A percentile compares a stretch with the other conserved stretches of the same genome.
Conservation (phyloP, 108 stramenopile genomes). For the Aurantiochytrium sp. region DNA sequence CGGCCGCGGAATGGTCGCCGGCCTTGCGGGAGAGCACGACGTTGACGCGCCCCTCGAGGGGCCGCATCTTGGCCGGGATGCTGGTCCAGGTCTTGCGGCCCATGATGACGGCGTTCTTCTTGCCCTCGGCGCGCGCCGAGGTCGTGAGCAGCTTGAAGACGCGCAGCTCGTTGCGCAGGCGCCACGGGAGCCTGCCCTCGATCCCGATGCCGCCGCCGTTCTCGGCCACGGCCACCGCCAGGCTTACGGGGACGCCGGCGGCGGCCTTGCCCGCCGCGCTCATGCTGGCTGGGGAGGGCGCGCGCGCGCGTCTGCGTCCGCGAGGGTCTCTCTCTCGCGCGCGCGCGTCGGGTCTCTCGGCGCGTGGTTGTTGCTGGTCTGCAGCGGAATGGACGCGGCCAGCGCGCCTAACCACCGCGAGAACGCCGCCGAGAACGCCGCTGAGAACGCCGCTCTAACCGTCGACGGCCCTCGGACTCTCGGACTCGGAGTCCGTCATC, state of each 20-base stretch:
- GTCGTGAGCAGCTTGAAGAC: slow-evolving; percentile 53
- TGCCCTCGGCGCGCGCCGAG: slow-evolving; percentile 30
- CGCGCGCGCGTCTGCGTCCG: too few relatives aligned
- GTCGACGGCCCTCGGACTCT: too few relatives aligned
- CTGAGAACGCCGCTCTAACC: too few relatives aligned
- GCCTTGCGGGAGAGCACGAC: slow-evolving; percentile 73
- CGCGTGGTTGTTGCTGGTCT: too few relatives aligned
- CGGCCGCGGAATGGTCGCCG: not conserved
- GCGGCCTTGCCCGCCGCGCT: not conserved
- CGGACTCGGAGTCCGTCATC: too few relatives aligned
- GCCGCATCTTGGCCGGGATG: slow-evolving; percentile 87
- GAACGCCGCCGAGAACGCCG: too few relatives aligned
- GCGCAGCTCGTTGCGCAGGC: slow-evolving; percentile 9
- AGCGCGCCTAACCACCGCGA: too few relatives aligned
- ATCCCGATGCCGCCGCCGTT: slow-evolving; percentile 49
- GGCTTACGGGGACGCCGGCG: not conserved
- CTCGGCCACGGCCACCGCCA: slow-evolving; percentile 50
- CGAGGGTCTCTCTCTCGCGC: too few relatives aligned
- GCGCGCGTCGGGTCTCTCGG: too few relatives aligned
- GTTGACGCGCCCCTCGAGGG: slow-evolving; percentile 79
- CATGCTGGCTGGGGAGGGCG: too few relatives aligned
- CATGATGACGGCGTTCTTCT: slow-evolving; percentile 92
- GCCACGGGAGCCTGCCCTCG: slow-evolving; percentile 29
- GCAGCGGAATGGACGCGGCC: too few relatives aligned
- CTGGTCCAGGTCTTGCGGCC: slow-evolving; percentile 98